Evolutionary conservation across 495 filamentous ascomycete genomes (phyloP), one percentile per base, ranked within the genome.

Genomic region (Chaetomium cochliodes): DNA sequence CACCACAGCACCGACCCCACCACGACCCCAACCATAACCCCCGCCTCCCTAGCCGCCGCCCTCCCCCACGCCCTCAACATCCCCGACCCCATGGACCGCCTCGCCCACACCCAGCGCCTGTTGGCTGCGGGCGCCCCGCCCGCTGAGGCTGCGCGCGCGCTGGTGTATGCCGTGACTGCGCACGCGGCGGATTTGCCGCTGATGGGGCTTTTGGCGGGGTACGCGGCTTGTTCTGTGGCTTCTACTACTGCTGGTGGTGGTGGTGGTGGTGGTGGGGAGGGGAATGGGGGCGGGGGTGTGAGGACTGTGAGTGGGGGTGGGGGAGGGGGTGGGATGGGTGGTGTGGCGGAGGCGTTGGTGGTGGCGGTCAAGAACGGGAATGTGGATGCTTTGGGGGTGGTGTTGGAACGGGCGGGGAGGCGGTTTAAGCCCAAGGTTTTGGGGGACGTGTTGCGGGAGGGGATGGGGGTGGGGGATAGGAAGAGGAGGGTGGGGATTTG

Each of bases 61-160:
- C 76, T 83, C 58, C 79, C 77, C 12, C 73, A 79, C 18, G 73
- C 76, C 7, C 66, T 82, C 33, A 78, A 78, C 47, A 78, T 83
- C 22, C 63, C 46, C 3, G 77, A 81, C 59, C 64, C 75, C 0
- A 77, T 74, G 75, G 75, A 82, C 63, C 74, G 80, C 7, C 63
- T 80, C 11, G 73, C 69, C 5, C 76, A 78, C 52, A 76, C 78
- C 25, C 73, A 76, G 62, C 76, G 70, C 47, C 72, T 83, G 3
- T 65, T 83, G 5, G 66, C 76, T 13, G 74, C 70, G 4, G 80
- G 80, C 2, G 76, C 75, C 23, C 78, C 79, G 8, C 23, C 62
- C 7, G 63, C 44, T 2, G 77, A 83, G 51, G 77, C 73, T 4
- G 80, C 80, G 46, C 69, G 78, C 28, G 80, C 79, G 6, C 65